Percentiles rank a stretch among this genome's conserved stretches.
Conservation (phyloP, 1,284 basidiomycete species). For the Cutaneotrichosporon spelunceum region DNA sequence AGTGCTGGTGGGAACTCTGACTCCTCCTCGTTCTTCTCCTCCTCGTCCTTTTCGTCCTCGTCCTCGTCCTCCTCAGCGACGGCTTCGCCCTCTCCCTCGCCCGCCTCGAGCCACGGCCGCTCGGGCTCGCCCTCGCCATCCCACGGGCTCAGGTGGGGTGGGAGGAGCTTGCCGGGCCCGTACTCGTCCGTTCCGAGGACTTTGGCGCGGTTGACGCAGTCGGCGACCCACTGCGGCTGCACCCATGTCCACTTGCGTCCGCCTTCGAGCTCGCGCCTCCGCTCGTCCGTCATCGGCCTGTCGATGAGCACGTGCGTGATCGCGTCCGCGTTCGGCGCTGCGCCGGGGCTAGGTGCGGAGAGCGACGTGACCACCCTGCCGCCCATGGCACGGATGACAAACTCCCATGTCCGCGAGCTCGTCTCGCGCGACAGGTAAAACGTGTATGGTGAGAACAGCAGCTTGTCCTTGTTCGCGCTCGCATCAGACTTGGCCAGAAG, state of each 20-base stretch:
- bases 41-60: conserved; percentile 44
- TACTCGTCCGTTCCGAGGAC: conserved; percentile 84
- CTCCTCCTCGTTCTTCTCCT: conserved; percentile 46
- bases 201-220: conserved; percentile 85
- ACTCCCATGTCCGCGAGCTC: conserved; percentile 89
- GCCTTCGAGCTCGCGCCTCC: conserved; percentile 62
- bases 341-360: conserved; percentile 63
- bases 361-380: conserved; percentile 78
- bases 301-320: conserved; percentile 98
- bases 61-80: conserved; percentile 47
- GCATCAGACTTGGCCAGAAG: conserved; percentile 56
- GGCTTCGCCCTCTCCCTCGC: conserved; percentile 48
- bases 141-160: conserved; percentile 96
- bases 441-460: conserved; percentile 78
- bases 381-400: conserved; percentile 87
- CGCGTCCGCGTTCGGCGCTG: conserved; percentile 59
- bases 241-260: conserved; percentile 76
- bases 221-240: conserved; percentile 97
- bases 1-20: conserved; percentile 55
- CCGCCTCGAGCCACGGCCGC: conserved; percentile 58
- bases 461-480: conserved; percentile 56
- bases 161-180: conserved; percentile 78
- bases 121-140: conserved; percentile 65
- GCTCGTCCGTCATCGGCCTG: conserved; percentile 63
- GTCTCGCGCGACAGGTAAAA: conserved; percentile 96